A percentile compares a stretch with the other conserved stretches of the same genome.
These are phyloP conservation scores for Salvia miltiorrhiza DNA, from an alignment of 257 asterid genomes.

Conservation along the genomic window DNA sequence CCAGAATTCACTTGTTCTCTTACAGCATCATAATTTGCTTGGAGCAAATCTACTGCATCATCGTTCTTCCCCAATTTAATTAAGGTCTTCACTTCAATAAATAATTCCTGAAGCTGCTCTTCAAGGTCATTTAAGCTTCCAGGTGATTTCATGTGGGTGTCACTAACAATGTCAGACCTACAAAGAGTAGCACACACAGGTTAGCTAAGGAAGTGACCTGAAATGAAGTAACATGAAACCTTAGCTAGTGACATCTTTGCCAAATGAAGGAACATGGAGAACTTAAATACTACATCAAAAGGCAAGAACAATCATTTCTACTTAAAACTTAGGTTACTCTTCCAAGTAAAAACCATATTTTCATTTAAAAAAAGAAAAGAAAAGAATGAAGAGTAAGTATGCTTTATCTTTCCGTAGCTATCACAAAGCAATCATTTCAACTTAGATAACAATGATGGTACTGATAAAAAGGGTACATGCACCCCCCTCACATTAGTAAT, in stretches of 20 bases:
- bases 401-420: not conserved
- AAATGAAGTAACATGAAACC: not conserved
- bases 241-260: not conserved
- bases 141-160: constrained; percentile 20
- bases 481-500: not conserved
- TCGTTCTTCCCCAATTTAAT: constrained; percentile 60
- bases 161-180: constrained; percentile 29
- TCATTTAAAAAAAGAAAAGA: too few species aligned
- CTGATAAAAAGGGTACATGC: not conserved
- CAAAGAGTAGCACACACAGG: constrained; percentile 7
- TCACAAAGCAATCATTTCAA: not conserved
- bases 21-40: constrained; percentile 76
- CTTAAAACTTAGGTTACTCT: not conserved
- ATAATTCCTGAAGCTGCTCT: constrained; percentile 62
- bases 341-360: not conserved
- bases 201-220: constrained; percentile 4
- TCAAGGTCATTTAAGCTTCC: constrained; percentile 49
- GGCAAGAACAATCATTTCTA: not conserved
- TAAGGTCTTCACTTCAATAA: constrained; percentile 65
- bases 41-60: constrained; percentile 67
- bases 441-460: not conserved
- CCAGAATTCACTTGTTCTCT: constrained; percentile 70
- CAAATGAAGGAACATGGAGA: not conserved
- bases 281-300: not conserved
- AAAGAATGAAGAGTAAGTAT: not conserved